Conservation (phyloP, 108 stramenopile genomes). For the Nitzschia sp. region DNA sequence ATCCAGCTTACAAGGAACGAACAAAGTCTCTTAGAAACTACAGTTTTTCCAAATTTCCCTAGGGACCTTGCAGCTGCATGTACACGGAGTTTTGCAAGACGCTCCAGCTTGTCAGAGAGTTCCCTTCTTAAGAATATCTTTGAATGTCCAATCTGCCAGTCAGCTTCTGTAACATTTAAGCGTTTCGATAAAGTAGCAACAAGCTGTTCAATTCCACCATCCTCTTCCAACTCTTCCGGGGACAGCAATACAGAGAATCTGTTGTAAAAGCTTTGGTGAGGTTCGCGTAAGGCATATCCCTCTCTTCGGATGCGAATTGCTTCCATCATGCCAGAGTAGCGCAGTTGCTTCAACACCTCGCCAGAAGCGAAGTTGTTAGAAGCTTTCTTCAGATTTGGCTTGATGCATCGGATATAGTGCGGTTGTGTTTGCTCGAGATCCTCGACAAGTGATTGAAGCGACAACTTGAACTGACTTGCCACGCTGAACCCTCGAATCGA, state of each 20-base stretch:
- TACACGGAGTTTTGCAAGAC: constrained; percentile 72
- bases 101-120: constrained; percentile 78
- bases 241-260: constrained; percentile 77
- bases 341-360: constrained; percentile 86
- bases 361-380: constrained; percentile 69
- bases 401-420: constrained; percentile 92
- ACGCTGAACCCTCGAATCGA: constrained; percentile 85
- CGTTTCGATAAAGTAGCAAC: constrained; percentile 75
- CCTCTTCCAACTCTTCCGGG: constrained; percentile 52
- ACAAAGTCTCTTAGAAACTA: constrained; percentile 51
- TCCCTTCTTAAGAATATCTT: constrained; percentile 86
- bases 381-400: constrained; percentile 81
- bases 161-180: constrained; percentile 73
- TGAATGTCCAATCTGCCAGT: constrained; percentile 90
- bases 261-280: constrained; percentile 82
- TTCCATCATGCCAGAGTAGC: constrained; percentile 99
- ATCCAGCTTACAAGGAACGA: constrained; percentile 61
- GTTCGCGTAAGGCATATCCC: constrained; percentile 89
- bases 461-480: constrained; percentile 83
- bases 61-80: constrained; percentile 65
- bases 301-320: constrained; percentile 94
- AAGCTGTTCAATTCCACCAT: constrained; percentile 65
- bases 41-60: constrained; percentile 55
- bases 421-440: constrained; percentile 85
- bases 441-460: constrained; percentile 74